These are phyloP conservation scores for Rubia balearica DNA, from an alignment of 305 asterid genomes.

Conservation along the genomic window DNA sequence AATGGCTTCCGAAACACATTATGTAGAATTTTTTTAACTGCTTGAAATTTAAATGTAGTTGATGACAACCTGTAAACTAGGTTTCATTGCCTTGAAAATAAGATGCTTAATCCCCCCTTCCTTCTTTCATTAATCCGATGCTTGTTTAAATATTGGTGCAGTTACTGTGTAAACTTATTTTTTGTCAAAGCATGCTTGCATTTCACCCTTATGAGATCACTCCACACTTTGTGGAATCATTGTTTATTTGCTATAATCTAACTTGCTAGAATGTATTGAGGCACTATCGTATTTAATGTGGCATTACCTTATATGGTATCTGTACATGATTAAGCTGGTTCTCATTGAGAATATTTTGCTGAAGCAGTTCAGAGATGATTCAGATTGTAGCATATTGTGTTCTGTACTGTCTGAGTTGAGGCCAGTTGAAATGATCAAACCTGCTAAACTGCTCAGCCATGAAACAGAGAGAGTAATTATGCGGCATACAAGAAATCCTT, in stretches of 20 bases:
- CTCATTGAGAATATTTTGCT: constrained; percentile 16
- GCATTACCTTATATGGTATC: not conserved
- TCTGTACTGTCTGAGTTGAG: constrained; percentile 83
- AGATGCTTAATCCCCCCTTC: not conserved
- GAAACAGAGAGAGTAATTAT: constrained; percentile 73
- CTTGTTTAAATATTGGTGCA: not conserved
- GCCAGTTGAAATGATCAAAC: constrained; percentile 91
- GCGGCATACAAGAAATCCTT: constrained; percentile 75
- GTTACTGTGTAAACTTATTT: not conserved
- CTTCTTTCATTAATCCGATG: not conserved
- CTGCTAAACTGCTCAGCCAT: constrained; percentile 76
- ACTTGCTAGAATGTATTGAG: not conserved
- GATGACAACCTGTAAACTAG: not conserved
- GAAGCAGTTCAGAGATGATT: constrained; percentile 85
- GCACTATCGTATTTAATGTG: not conserved
- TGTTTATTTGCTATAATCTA: not conserved
- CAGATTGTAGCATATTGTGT: constrained; percentile 81
- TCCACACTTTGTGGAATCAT: not conserved
- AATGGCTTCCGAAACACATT: not conserved
- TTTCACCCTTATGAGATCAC: not conserved
- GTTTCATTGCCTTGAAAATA: not conserved
- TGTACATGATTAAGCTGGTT: not conserved
- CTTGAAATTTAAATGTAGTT: not conserved
- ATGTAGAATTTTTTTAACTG: not conserved
- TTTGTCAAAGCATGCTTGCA: not conserved